Evolutionary conservation across 768 basidiomycete species (phyloP), one percentile per base, ranked within the genome.

Genomic region (Lentinus brumalis): DNA sequence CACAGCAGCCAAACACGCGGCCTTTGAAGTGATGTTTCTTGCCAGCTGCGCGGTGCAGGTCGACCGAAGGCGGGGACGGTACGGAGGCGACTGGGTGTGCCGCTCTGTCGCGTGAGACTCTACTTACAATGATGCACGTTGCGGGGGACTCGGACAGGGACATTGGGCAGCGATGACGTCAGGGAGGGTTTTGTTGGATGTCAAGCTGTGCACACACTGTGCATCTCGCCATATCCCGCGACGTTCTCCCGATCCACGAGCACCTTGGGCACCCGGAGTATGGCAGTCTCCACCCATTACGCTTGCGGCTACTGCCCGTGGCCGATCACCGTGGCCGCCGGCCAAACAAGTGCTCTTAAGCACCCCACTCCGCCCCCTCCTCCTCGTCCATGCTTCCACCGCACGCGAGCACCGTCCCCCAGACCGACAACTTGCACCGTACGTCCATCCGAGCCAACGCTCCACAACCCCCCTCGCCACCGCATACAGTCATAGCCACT

Each of bases 281-380:
- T 26, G 21, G 21, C 21, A 26, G 21, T 62, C 61, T 62, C 61
- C 61, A 62, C 61, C 61, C 61, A 62, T 62, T 62, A 58, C 61
- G 57, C 57, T 55, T 46, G 40, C 57, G 21, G 41, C 35, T 56
- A 50, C 56, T 16, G 12, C 16, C 50, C 60, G 26, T 41, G 39
- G 56, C 35, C 39, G 54, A 55, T 35, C 54, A 56, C 55, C 61
- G 56, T 54, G 45, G 32, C 53, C 47, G 39, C 53, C 53, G 57
- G 52, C 41, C 40, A 1, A 5, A 9, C 7, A 5, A 12, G 38
- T 39, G 15, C 38, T 53, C 52, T 18, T 53, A 53, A 53, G 52
- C 52, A 53, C 39, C 52, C 18, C 39, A 16, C n/a, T 45, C 44
- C 32, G 31, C 15, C 52, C 50, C 5, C 18, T 16, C 39, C 21